A percentile compares a stretch with the other conserved stretches of the same genome.
Evolutionary conservation across 2,329 filamentous ascomycete genomes (phyloP).

Genomic region (Penicillium decumbens): DNA sequence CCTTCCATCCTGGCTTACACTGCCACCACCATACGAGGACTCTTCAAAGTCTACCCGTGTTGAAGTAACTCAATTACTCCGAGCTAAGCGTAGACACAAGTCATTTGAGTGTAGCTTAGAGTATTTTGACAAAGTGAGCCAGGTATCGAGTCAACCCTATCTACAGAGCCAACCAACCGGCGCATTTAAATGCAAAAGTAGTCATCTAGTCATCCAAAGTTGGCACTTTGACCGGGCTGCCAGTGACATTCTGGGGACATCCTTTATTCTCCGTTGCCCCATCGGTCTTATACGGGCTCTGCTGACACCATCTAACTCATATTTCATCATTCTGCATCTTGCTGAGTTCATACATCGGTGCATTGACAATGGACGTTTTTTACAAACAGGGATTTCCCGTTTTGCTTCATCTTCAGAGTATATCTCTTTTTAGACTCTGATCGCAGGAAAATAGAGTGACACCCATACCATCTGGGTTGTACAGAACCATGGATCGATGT

Average conservation of each 20-base stretch:
- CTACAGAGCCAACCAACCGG: not conserved
- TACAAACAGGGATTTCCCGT: not conserved
- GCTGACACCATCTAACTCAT: slow-evolving; percentile 13
- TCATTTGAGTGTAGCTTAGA: not conserved
- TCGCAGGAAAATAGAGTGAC: not conserved
- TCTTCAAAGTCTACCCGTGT: not conserved
- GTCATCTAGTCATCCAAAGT: slow-evolving; percentile 22
- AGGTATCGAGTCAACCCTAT: not conserved
- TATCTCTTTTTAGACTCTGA: not conserved
- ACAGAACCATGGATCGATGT: slow-evolving; percentile 10
- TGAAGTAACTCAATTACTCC: not conserved
- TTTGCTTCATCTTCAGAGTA: not conserved
- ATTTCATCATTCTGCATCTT: not conserved
- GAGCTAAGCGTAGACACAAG: not conserved
- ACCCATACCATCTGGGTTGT: slow-evolving; percentile 8
- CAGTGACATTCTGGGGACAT: slow-evolving; percentile 6
- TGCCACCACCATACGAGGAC: not conserved
- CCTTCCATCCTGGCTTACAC: not conserved
- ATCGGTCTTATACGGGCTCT: slow-evolving; percentile 1
- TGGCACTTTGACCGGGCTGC: not conserved
- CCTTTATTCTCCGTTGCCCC: slow-evolving; percentile 6
- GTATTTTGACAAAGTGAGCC: not conserved
- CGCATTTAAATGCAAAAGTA: slow-evolving; percentile 16
- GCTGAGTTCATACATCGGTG: not conserved
- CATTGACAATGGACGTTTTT: not conserved